These are phyloP conservation scores for Davidsoniella neocaledoniae DNA, from an alignment of 2,329 filamentous ascomycete species.

Conservation along the genomic window DNA sequence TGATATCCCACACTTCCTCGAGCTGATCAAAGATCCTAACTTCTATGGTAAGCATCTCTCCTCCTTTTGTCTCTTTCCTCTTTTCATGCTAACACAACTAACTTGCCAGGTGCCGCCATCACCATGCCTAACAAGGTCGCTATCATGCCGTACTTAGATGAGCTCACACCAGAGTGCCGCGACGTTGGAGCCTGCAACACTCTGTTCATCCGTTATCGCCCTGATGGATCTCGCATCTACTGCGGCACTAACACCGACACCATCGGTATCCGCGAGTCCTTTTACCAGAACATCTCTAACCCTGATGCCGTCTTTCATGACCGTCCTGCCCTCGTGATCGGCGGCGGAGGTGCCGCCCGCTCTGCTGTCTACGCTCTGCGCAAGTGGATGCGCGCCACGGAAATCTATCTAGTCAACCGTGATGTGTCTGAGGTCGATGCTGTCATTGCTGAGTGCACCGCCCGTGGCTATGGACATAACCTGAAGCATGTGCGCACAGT, in stretches of 20 bases:
- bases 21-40: slow-evolving; percentile 35
- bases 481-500: slow-evolving; percentile 45
- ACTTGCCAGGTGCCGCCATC: slow-evolving; percentile 42
- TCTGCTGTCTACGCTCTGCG: slow-evolving; percentile 61
- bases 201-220: slow-evolving; percentile 43
- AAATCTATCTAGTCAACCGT: slow-evolving; percentile 64
- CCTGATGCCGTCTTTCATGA: slow-evolving; percentile 33
- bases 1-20: slow-evolving; percentile 31
- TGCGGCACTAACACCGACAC: slow-evolving; percentile 73
- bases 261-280: slow-evolving; percentile 58
- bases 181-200: slow-evolving; percentile 70
- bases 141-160: slow-evolving; percentile 57
- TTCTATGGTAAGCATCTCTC: slow-evolving; percentile 37
- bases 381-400: slow-evolving; percentile 48
- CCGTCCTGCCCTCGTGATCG: slow-evolving; percentile 54
- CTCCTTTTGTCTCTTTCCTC: background rate
- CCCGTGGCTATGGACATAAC: slow-evolving; percentile 40
- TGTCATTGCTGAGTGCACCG: slow-evolving; percentile 46
- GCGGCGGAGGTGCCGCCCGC: slow-evolving; percentile 63
- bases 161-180: slow-evolving; percentile 53
- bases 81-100: background rate
- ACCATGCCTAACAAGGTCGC: slow-evolving; percentile 76
- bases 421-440: slow-evolving; percentile 49
- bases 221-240: slow-evolving; percentile 31
- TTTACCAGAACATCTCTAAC: slow-evolving; percentile 36